Percentiles rank a stretch among this genome's conserved stretches.
Conservation (phyloP, 2,329 filamentous ascomycete species). For the Penicillium sp. region DNA sequence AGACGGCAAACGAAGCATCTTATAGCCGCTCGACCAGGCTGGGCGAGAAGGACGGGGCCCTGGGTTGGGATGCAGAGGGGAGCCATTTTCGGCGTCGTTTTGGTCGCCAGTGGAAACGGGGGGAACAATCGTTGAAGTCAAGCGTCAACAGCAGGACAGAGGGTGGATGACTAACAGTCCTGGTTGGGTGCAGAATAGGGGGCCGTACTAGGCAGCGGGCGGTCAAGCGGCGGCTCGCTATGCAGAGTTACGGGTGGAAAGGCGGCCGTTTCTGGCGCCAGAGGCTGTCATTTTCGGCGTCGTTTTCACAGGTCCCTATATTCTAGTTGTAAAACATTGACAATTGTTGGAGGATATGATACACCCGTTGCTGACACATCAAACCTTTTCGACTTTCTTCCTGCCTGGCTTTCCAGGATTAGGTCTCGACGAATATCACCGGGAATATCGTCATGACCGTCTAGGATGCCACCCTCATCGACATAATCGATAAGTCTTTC, state of each 20-base stretch:
- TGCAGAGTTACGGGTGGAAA: slow-evolving; percentile 22
- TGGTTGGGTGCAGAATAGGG: slow-evolving; percentile 19
- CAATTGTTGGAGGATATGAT: too few relatives aligned
- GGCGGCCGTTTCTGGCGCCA: slow-evolving; percentile 18
- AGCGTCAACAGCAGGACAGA: slow-evolving; percentile 7
- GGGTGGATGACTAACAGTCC: slow-evolving; percentile 12
- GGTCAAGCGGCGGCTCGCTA: slow-evolving; percentile 13
- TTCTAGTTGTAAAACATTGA: too few relatives aligned
- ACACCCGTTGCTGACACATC: too few relatives aligned
- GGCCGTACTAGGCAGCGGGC: slow-evolving; percentile 5
- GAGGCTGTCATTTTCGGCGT: slow-evolving; percentile 4
- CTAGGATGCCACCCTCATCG: too few relatives aligned
- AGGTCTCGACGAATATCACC: too few relatives aligned
- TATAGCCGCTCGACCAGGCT: slow-evolving; percentile 9
- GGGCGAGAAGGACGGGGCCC: slow-evolving; percentile 3
- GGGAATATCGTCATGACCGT: too few relatives aligned
- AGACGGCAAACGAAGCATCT: slow-evolving; percentile 3
- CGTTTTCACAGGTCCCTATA: slow-evolving; percentile 16
- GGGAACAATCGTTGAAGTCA: slow-evolving; percentile 10
- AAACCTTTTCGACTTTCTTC: too few relatives aligned
- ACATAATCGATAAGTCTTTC: too few relatives aligned
- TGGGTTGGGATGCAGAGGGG: slow-evolving; percentile 6
- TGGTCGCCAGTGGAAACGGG: slow-evolving; percentile 11
- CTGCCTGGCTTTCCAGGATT: too few relatives aligned
- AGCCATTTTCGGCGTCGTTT: slow-evolving; percentile 22